Evolutionary conservation across 169 alveolate genomes (phyloP), one percentile per base, ranked within the genome.

Genomic region (Plasmodium coatneyi): DNA sequence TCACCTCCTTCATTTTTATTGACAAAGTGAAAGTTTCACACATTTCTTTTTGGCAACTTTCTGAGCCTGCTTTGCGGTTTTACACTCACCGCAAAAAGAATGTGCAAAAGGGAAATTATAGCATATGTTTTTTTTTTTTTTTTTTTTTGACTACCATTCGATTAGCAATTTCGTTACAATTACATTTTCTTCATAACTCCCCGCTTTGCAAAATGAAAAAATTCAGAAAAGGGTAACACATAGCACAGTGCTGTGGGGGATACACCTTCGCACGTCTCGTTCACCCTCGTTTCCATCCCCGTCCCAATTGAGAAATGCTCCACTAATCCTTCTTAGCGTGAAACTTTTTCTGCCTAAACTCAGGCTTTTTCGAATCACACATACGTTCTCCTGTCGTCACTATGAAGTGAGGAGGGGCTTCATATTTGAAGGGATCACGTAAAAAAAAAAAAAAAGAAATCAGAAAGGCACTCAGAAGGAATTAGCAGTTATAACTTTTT

Each of bases 51-150:
- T 60, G 34, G 76, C 76, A 66, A 25, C 76, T 66, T 66, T 66
- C 12, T 19, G n/a, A 1, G 36, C 76, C 16, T 9, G 76, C 76
- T 28, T 32, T 66, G 36, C 76, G 30, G 14, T 66, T 66, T 66
- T 66, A 9, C 76, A 66, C 36, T 66, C 76, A 66, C 6, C 76
- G 36, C n/a, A 66, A 66, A 66, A 66, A 9, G 76, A 25, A 66
- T 66, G 76, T 66, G 76, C 76, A 66, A 66, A 66, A 66, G 76
- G 30, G 76, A 66, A 66, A 66, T 66, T n/a, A 66, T 25, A 66
- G 16, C 36, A 66, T 16, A 10, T 66, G 76, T 60, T 22, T 22
- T 60, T 60, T 60, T 60, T 66, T 66, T 66, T 66, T 66, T 66
- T n/a, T 66, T 66, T 28, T 28, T 9, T 12, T 3, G 0, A 4